Base-by-base conservation (phyloP, 164 flowering plant genomes). In the Tetracentron sinense region DNA sequence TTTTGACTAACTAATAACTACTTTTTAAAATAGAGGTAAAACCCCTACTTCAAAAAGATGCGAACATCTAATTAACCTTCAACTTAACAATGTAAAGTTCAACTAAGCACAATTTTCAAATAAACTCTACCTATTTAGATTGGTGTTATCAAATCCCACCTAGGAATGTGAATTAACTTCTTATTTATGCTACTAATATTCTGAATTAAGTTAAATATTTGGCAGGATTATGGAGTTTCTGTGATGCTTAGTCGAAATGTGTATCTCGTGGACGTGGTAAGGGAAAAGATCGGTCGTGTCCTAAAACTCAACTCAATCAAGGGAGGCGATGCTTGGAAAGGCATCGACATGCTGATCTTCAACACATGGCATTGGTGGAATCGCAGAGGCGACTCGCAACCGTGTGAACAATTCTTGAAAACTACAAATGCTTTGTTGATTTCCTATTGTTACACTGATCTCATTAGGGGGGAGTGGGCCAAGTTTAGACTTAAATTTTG, bases 331-430 rank as follows among this genome's bases (percentile, higher is more conserved):
- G 51, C 67, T 6, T 85, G 90, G 90, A 66, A 44, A 48, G 80
- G 66, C 0, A 44, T 61, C 11, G 87, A 85, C 66, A 42, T 78
- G 61, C 78, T 85, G 28, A 70, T 83, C 38, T 85, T 85, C 76
- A 82, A 85, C 49, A 81, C 83, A 1, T 85, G 84, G 83, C 90
- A 83, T 31, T 83, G 90, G 87, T 85, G 90, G 90, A 70, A 69
- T 49, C 80, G 85, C 7, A 66, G 78, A 27, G 84, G 83, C n/a
- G 73, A 75, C 0, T 15, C 74, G 7, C 84, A 81, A 68, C 81
- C 87, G 90, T 83, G 62, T 0, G 77, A 58, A 15, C 7, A 8
- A 19, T 29, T 28, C 38, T 27, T 49, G 5, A n/a, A n/a, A n/a
- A n/a, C n/a, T n/a, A n/a, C n/a, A n/a, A n/a, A n/a, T n/a, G n/a